These are phyloP conservation scores for Capsella rubella DNA, from an alignment of 441 rosid species.

Conservation along the genomic window DNA sequence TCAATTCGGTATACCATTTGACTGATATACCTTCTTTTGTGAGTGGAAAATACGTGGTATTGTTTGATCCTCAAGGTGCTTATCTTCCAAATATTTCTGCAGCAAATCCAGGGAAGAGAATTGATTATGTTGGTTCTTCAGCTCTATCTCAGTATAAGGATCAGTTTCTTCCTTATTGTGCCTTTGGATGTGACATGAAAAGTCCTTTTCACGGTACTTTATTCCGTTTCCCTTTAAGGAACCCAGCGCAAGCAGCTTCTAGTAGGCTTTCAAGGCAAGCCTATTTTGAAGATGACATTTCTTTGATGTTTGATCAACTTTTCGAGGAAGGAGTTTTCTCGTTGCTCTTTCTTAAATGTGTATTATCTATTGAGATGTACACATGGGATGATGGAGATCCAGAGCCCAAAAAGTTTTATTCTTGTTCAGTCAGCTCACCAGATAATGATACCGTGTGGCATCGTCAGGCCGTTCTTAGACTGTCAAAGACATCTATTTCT, in stretches of 20 bases:
- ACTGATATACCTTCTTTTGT: constrained; percentile 98
- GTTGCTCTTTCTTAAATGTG: constrained; percentile 84
- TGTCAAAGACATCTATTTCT: constrained; percentile 62
- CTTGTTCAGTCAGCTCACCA: constrained; percentile 59
- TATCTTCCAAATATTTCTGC: constrained; percentile 88
- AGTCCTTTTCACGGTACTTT: constrained; percentile 75
- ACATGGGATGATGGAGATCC: constrained; percentile 77
- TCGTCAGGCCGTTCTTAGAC: constrained; percentile 81
- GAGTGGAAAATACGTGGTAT: constrained; percentile 85
- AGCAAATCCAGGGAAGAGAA: constrained; percentile 96
- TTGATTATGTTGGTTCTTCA: constrained; percentile 79
- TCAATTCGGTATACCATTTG: constrained; percentile 97
- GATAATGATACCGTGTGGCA: constrained; percentile 71
- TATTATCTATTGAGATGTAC: constrained; percentile 81
- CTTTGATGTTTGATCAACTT: constrained; percentile 80
- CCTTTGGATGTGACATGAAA: constrained; percentile 93
- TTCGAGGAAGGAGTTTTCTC: constrained; percentile 85
- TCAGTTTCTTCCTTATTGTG: constrained; percentile 89
- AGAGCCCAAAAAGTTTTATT: constrained; percentile 78
- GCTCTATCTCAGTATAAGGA: constrained; percentile 72
- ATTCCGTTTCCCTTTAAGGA: constrained; percentile 95
- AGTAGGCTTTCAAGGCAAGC: constrained; percentile 98
- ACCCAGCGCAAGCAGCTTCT: constrained; percentile 68
- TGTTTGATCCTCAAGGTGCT: constrained; percentile 95
- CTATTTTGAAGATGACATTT: constrained; percentile 66